Base-by-base conservation (phyloP, 2,329 filamentous ascomycete genomes). In the Diaporthe citri region DNA sequence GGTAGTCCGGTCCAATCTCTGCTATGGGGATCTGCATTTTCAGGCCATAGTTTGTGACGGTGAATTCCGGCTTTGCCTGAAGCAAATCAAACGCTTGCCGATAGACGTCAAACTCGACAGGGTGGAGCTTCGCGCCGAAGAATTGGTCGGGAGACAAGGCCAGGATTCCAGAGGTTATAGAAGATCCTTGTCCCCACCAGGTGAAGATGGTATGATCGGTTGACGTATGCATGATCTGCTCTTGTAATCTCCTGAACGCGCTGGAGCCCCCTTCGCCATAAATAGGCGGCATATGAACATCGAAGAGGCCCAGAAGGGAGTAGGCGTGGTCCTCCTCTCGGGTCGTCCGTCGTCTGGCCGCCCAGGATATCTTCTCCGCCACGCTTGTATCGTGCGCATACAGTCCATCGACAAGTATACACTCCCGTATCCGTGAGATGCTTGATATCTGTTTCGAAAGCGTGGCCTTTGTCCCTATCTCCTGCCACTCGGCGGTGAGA, bases 221-320 rank as follows among this genome's bases (percentile, higher is more conserved):
- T 2, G 69, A 71, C 9, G 34, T 28, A 17, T 31, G 51, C 55
- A 71, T n/a, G 7, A 71, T 71, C 52, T 71, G 25, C 34, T 57
- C 51, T 34, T 71, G 69, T 22, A 71, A 36, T 31, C 69, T 56
- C 25, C 51, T 57, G 52, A 71, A 71, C 5, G 69, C 69, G 28
- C n/a, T 71, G 2, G 64, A 39, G 13, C 55, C 69, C 17, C 69
- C 69, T 48, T 71, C 69, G 9, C 69, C 78, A 82, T 46, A 77
- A n/a, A 36, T 78, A 75, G 71, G 57, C 8, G 51, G 15, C 41
- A 78, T 77, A 9, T 71, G 69, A 39, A 71, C 69, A 15, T 56
- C 69, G 10, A 71, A 71, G 9, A 71, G 69, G 13, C 69, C 69
- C n/a, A 71, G 51, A 13, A 71, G 69, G 15, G 51, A 43, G 51